Evolutionary conservation across 169 alveolate species (phyloP), one percentile per base, ranked within the genome.

Genomic region (Fabrea salina): DNA sequence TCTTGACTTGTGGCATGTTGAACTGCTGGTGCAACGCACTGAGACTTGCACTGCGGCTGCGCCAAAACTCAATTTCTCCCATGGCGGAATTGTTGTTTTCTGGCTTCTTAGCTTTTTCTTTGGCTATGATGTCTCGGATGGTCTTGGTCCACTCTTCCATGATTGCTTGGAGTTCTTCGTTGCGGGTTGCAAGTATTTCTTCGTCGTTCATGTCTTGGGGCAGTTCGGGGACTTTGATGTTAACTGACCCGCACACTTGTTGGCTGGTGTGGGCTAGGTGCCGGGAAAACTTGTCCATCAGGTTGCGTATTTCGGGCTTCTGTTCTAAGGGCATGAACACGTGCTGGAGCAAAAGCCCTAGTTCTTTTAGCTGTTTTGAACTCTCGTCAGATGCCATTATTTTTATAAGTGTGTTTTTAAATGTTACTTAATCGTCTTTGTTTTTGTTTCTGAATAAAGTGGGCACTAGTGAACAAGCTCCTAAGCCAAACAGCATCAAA

Each of bases 11-110:
- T 22, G 83, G 85, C 51, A 79, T 56, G 27, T 49, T 51, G 1
- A 79, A 75, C 56, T 86, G 81, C 54, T 83, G 82, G 67, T 80
- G 83, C 41, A 86, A 81, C 13, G 93, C 83, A 59, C 84, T 88
- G 56, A 82, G 76, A 22, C 79, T 82, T 4, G 91, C 93, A 5
- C 89, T 84, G 74, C 86, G 58, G 1, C 83, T 80, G 77, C 91
- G 70, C 89, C 91, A 88, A 75, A 70, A 75, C 79, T 84, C 90
- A 5, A 82, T 86, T 54, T 88, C 93, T 11, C 82, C 89, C 41
- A 84, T 30, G 13, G 93, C 93, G 4, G 78, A 43, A 44, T 19
- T 68, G 1, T 16, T 32, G 57, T 44, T 68, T 16, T 68, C 78
- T 16, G 78, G 59, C 39, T 68, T 68, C 25, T 16, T 43, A 19